A percentile compares a stretch with the other conserved stretches of the same genome.
phyloP scores from a whole-genome alignment of 306 rosid species.

The Vigna nakashimae region DNA sequence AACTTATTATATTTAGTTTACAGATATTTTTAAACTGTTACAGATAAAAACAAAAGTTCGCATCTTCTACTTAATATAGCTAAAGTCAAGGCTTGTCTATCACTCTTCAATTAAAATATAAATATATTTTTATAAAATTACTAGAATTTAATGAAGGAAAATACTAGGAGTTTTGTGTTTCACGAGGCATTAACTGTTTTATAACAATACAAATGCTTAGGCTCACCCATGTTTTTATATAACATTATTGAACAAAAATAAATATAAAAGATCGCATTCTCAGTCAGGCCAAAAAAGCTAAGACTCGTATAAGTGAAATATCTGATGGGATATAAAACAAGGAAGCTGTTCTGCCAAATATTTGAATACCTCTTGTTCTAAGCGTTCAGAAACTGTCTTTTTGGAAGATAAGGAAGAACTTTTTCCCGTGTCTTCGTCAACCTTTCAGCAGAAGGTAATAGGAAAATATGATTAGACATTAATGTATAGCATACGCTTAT shows the following conservation, averaged over 20 bases:
- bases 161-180: too few species aligned
- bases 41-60: background rate
- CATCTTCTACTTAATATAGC: background rate
- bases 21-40: too few species aligned
- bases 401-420: conserved; percentile 58
- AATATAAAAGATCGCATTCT: background rate
- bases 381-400: conserved; percentile 76
- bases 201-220: too few species aligned
- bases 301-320: background rate
- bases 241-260: too few species aligned
- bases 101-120: background rate
- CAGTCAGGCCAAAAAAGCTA: conserved; percentile 1
- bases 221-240: too few species aligned
- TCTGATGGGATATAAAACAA: background rate
- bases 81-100: conserved; percentile 9
- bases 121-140: background rate
- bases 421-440: conserved; percentile 85
- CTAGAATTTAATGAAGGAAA: background rate
- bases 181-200: too few species aligned
- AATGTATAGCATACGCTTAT: conserved; percentile 16
- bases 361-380: conserved; percentile 80
- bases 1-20: background rate
- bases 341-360: conserved; percentile 23
- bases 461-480: conserved; percentile 35
- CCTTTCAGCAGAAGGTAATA: conserved; percentile 53